Evolutionary conservation across 208 protist species (phyloP).

Genomic region (Naegleria fowleri): DNA sequence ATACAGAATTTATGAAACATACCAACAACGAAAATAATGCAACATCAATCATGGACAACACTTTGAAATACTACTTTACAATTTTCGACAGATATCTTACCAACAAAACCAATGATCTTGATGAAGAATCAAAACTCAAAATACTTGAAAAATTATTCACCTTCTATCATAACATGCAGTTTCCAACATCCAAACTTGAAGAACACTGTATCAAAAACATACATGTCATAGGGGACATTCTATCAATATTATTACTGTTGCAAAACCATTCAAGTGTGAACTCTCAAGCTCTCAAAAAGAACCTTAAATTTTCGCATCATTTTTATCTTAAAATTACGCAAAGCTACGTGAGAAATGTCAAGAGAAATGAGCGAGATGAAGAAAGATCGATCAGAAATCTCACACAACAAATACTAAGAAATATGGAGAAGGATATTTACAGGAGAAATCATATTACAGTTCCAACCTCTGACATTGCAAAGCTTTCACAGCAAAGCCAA

Average conservation of each 20-base stretch:
- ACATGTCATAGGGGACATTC: not conserved
- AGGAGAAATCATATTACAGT: not conserved
- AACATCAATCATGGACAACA: not conserved
- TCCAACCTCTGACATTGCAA: not conserved
- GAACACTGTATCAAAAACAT: not conserved
- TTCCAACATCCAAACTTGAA: not conserved
- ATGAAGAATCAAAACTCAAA: not conserved
- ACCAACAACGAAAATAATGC: not conserved
- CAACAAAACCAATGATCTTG: not conserved
- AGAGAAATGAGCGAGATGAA: not conserved
- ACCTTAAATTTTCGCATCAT: not conserved
- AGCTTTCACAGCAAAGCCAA: not conserved
- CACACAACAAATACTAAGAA: not conserved
- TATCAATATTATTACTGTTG: not conserved
- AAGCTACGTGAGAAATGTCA: not conserved
- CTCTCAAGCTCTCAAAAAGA: not conserved
- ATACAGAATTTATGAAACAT: not conserved
- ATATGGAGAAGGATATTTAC: not conserved
- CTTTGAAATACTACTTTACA: not conserved
- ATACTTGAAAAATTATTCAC: not conserved
- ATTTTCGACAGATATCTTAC: not conserved
- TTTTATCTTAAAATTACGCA: not conserved
- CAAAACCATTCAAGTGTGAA: not conserved
- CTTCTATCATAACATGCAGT: not conserved
- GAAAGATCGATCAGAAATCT: not conserved